These are phyloP conservation scores for Tetracladium setigerum DNA, from an alignment of 495 filamentous ascomycete genomes.

Conservation along the genomic window DNA sequence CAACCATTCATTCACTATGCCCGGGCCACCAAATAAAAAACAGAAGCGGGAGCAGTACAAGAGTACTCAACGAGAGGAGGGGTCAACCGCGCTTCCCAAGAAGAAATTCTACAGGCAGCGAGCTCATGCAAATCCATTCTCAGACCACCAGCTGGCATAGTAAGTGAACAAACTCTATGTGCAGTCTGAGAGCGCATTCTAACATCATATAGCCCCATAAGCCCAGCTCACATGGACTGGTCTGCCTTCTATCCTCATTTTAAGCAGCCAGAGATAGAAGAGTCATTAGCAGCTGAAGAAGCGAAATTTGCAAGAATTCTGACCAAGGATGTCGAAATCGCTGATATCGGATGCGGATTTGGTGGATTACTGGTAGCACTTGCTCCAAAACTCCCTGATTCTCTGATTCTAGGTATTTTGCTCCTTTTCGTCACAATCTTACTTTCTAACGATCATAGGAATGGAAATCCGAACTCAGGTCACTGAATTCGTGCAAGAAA, in stretches of 20 bases:
- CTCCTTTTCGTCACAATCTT: neutral
- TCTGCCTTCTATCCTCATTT: constrained; percentile 73
- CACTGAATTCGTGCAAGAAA: constrained; percentile 77
- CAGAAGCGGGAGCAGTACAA: constrained; percentile 73
- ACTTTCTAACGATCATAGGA: constrained; percentile 29
- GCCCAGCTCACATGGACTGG: constrained; percentile 88
- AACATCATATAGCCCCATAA: constrained; percentile 54
- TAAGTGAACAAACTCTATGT: constrained; percentile 35
- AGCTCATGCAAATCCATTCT: constrained; percentile 96
- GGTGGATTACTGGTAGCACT: constrained; percentile 86
- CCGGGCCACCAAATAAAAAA: constrained; percentile 50
- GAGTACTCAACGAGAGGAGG: constrained; percentile 32
- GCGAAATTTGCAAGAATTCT: constrained; percentile 27
- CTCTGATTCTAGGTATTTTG: constrained; percentile 64
- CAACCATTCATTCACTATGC: too few relatives aligned
- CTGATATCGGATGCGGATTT: constrained; percentile 95
- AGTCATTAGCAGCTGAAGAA: constrained; percentile 1
- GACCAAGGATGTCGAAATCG: constrained; percentile 72
- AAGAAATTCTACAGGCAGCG: constrained; percentile 96
- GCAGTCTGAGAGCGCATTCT: neutral
- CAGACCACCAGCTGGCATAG: constrained; percentile 85
- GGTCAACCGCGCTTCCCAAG: constrained; percentile 52
- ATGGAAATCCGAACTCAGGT: constrained; percentile 91
- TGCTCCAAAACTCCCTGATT: constrained; percentile 71
- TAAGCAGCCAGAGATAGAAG: constrained; percentile 19